Evolutionary conservation across 2,329 filamentous ascomycete genomes (phyloP).

Genomic region (Curvularia sp.): DNA sequence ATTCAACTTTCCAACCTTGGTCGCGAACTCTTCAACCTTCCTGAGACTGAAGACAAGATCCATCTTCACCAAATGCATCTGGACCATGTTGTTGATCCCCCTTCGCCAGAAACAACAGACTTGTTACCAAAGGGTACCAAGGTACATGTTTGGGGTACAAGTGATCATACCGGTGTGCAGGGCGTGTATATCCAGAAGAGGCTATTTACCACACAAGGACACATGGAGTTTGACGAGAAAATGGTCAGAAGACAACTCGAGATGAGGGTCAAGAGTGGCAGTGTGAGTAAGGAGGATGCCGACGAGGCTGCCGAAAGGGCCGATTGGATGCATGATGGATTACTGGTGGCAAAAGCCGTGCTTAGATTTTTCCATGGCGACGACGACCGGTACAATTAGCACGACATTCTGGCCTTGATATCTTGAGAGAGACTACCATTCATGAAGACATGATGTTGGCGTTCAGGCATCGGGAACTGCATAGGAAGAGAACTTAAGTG

Average conservation of each 20-base stretch:
- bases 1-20: constrained; percentile 53
- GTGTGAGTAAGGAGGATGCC: constrained; percentile 48
- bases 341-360: constrained; percentile 39
- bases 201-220: constrained; percentile 57
- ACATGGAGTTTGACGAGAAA: constrained; percentile 56
- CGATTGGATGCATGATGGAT: constrained; percentile 44
- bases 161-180: constrained; percentile 55
- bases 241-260: constrained; percentile 57
- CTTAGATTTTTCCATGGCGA: constrained; percentile 45
- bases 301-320: constrained; percentile 45
- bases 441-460: not conserved
- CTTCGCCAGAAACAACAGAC: constrained; percentile 33
- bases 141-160: constrained; percentile 59
- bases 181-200: constrained; percentile 55
- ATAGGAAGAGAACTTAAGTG: not conserved
- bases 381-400: constrained; percentile 32
- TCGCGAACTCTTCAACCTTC: constrained; percentile 50
- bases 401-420: not conserved
- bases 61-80: constrained; percentile 58
- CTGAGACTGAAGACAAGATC: constrained; percentile 41
- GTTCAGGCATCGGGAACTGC: not conserved
- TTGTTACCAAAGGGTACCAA: constrained; percentile 45
- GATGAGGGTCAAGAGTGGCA: constrained; percentile 53
- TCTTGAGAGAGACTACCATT: not conserved
- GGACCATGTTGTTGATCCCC: constrained; percentile 52